These are phyloP conservation scores for Ustilago shanxiensis DNA, from an alignment of 1,284 basidiomycete genomes.

Conservation along the genomic window DNA sequence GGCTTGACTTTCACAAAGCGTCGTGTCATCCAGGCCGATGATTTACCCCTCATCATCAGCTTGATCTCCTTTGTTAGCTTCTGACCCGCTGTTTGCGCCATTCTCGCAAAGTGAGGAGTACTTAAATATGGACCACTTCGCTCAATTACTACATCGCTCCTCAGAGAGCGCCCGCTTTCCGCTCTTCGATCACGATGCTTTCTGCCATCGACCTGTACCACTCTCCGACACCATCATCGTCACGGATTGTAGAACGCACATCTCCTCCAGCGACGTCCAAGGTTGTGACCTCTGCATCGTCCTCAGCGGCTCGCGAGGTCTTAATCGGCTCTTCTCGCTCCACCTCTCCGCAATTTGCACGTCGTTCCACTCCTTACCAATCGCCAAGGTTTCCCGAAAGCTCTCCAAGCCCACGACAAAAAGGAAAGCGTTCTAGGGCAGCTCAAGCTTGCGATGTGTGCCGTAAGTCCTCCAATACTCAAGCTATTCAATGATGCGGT, in stretches of 20 bases:
- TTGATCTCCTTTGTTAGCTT: no score
- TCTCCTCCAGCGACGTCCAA: background rate
- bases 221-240: conserved; percentile 6
- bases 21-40: background rate
- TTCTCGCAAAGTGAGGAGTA: background rate
- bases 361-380: no score
- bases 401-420: background rate
- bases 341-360: background rate
- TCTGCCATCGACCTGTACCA: conserved; percentile 15
- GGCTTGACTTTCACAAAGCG: background rate
- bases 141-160: background rate
- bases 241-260: background rate
- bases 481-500: background rate
- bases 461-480: conserved; percentile 20
- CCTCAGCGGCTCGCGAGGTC: no score
- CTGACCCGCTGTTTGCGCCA: no score
- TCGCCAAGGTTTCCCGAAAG: background rate
- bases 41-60: background rate
- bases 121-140: background rate
- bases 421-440: conserved; percentile 12
- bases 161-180: background rate
- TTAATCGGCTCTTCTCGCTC: no score
- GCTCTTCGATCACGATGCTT: conserved; percentile 2
- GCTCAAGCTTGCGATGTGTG: conserved; percentile 41
- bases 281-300: background rate